Evolutionary conservation across 2,329 filamentous ascomycete genomes (phyloP), one percentile per base, ranked within the genome.

Genomic region (Thielaviopsis punctulata): DNA sequence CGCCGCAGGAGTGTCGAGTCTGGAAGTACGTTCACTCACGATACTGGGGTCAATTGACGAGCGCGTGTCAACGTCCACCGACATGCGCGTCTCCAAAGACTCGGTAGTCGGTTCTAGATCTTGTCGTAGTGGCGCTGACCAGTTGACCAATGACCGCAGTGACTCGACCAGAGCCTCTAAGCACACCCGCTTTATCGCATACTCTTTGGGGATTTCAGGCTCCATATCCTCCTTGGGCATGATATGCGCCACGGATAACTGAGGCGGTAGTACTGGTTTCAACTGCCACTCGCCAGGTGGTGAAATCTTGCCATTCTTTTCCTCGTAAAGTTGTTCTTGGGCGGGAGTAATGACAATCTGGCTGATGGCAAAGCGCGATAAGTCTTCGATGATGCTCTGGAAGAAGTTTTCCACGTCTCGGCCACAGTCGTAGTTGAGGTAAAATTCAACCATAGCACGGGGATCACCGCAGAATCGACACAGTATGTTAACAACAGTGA

Each of bases 371-470:
- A 95, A 84, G 59, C 83, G 84, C 27, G 90, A 92, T 18, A 98
- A 70, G 65, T 96, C 88, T 64, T 98, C 93, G 48, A 98, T 89
- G 51, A 96, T 82, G 19, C 77, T 83, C 66, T 98, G 92, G 64
- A 94, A 98, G 66, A 96, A 92, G 65, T 98, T 98, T 67, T 96
- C 90, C 55, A 96, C 78, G 41, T 87, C 88, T 55, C 90, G 77
- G 62, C 96, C 93, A 67, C 92, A 98, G 64, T 98, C 92, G 62
- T 98, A 98, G 66, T 98, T 98, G 57, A 98, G 76, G 65, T 98
- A 98, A 13, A 89, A 83, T 66, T 98, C 92, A 15, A 98, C 92
- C 48, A 98, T 66, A 0, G 87, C 89, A 58, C 86, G 77, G 1
- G 90, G 86, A 63, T 98, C 92, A 15, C 79, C 80, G 55, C 84